Evolutionary conservation across 345 rosid genomes (phyloP), one percentile per base, ranked within the genome.

Genomic region (Atalantia buxifolia): DNA sequence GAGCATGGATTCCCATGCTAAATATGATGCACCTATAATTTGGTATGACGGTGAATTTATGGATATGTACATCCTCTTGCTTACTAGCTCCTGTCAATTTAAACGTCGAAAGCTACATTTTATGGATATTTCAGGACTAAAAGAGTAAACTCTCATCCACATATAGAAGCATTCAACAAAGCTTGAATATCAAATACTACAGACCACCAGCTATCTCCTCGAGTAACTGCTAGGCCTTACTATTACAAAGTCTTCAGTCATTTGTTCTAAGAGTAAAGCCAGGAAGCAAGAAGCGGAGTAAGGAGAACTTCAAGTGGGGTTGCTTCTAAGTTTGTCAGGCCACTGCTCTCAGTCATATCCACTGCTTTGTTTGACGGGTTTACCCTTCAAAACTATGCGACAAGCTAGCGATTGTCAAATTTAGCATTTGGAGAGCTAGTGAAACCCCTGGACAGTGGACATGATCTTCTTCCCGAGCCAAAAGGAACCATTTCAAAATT

Each of bases 251-350:
- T 14, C 48, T 50, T 13, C 21, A 14, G 48, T 42, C 14, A 22
- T n/a, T 27, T 28, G 28, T 19, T 45, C 36, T 27, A 74, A 5
- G 24, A 1, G 4, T 83, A 79, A 33, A 85, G 74, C 57, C 69
- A 31, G 48, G 72, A 42, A 78, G 45, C 65, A 48, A 81, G 84
- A 76, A 83, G 76, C 1, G 84, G 87, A 13, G 72, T 68, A 31
- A 86, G 8, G 25, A 83, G 62, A 77, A 86, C 82, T 68, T 88
- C 80, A 33, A 86, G 83, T 3, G 88, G 86, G 67, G 85, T 84
- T 5, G 87, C 84, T 83, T 82, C 85, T 6, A 76, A 16, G 72
- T 76, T 78, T 19, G 79, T 78, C 62, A 88, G 18, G 13, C 85
- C 77, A 2, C 66, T 2, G 69, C 77, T 70, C 63, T 78, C 79